phyloP scores from a whole-genome alignment of 2,329 filamentous ascomycete species.

The Hirsutella thompsonii region DNA sequence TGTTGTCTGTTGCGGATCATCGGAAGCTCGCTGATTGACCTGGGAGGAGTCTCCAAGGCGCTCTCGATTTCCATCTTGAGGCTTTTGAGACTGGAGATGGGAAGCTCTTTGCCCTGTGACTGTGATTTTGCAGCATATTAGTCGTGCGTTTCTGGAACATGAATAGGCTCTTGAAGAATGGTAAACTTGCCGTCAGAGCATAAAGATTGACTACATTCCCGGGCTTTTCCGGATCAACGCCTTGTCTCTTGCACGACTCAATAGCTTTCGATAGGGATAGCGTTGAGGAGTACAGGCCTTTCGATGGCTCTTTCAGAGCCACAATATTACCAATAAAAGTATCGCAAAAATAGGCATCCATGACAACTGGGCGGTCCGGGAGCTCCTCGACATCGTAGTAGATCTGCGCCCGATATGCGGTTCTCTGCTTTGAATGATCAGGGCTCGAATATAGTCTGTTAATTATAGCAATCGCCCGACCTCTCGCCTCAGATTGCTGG shows the following conservation, averaged over 20 bases:
- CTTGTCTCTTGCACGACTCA: background rate
- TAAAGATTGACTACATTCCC: background rate
- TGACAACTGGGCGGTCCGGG: background rate
- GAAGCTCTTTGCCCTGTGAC: background rate
- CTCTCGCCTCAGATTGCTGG: background rate
- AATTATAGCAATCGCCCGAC: too few relatives aligned
- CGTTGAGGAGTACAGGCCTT: background rate
- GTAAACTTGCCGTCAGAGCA: background rate
- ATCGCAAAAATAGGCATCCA: background rate
- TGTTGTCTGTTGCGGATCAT: background rate
- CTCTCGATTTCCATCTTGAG: background rate
- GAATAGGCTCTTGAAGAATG: background rate
- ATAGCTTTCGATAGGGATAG: background rate
- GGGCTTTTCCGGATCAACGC: background rate
- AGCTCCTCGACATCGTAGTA: background rate
- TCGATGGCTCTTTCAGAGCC: background rate
- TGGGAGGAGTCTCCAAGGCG: background rate
- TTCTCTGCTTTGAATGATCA: background rate
- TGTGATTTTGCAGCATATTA: background rate
- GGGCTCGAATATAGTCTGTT: background rate
- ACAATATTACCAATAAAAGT: background rate
- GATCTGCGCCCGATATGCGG: background rate
- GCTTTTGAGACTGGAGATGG: background rate
- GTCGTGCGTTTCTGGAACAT: background rate
- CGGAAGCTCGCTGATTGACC: background rate